Percentiles rank a stretch among this genome's conserved stretches.
Evolutionary conservation across 306 rosid species (phyloP).

Genomic region (Aeschynomene evenia): DNA sequence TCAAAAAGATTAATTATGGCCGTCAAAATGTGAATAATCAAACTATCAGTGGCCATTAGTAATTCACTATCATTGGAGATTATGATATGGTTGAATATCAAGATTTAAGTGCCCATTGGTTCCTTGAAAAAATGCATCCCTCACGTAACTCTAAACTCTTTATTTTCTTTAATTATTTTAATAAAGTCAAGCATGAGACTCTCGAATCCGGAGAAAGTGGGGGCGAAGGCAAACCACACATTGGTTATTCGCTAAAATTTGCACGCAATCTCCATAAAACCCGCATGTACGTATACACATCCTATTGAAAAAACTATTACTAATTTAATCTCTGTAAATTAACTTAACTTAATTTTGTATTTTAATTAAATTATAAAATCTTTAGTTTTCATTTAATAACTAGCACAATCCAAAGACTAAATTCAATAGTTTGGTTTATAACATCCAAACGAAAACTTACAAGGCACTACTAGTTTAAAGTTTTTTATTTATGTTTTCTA

Average conservation of each 20-base stretch:
- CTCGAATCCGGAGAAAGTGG: neutral
- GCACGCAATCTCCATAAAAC: neutral
- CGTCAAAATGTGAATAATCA: too few relatives aligned
- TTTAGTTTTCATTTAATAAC: neutral
- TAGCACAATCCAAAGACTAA: too few relatives aligned
- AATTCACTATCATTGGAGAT: neutral
- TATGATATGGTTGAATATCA: too few relatives aligned
- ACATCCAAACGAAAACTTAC: too few relatives aligned
- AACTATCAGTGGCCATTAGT: neutral
- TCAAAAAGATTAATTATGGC: too few relatives aligned
- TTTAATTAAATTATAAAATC: too few relatives aligned
- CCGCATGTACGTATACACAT: neutral
- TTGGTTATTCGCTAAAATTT: neutral
- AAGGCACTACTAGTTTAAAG: neutral
- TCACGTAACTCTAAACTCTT: neutral
- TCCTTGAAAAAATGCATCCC: neutral
- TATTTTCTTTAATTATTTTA: neutral
- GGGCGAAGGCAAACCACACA: neutral
- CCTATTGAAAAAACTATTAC: too few relatives aligned
- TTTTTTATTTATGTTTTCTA: too few relatives aligned
- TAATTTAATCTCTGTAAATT: neutral
- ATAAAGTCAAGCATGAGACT: neutral
- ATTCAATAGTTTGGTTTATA: too few relatives aligned
- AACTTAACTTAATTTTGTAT: too few relatives aligned
- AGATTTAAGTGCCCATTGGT: neutral